Evolutionary conservation across 192 early-diverging fungal species (phyloP), one percentile per base, ranked within the genome.

Genomic region (Rhizophagus sp.): DNA sequence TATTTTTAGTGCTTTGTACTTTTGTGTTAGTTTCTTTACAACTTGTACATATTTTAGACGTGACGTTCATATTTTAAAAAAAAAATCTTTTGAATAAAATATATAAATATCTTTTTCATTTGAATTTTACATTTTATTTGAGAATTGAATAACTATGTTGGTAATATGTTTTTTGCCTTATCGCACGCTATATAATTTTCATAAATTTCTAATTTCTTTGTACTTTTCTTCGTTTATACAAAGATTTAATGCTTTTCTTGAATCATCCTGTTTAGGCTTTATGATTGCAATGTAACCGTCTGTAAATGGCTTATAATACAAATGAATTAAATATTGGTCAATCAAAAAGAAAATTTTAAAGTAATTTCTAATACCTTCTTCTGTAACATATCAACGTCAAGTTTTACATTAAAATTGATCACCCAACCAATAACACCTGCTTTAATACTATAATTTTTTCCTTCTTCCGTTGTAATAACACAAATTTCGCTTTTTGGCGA

Each of bases 271-370:
- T 25, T 81, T 81, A 6, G 80, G 80, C 41, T 81, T 81, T 27
- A 81, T 64, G 13, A 81, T 81, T 24, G 80, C 80, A 67, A 81
- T 63, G 57, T 78, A 81, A 15, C 80, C 80, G 19, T 81, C 62
- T 22, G 75, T 66, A 65, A 73, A 63, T 49, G 80, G 80, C 75
- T n/a, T 76, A 12, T n/a, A 57, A 41, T 10, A 24, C 4, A 22
- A 25, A n/a, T 17, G 24, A 76, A 41, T 36, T 41, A 62, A 25
- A 15, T 62, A 24, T 25, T 22, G 11, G 19, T 63, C 41, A 41
- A 44, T 0, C 4, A 36, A 24, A 25, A 27, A 25, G 24, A 13
- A 10, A 61, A 24, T 24, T 25, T 24, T 27, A 41, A 76, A n/a
- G 65, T 13, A 25, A 34, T 7, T 15, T n/a, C 17, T 39, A 10